Evolutionary conservation across 306 rosid species (phyloP).

Genomic region (Lupinus albus): DNA sequence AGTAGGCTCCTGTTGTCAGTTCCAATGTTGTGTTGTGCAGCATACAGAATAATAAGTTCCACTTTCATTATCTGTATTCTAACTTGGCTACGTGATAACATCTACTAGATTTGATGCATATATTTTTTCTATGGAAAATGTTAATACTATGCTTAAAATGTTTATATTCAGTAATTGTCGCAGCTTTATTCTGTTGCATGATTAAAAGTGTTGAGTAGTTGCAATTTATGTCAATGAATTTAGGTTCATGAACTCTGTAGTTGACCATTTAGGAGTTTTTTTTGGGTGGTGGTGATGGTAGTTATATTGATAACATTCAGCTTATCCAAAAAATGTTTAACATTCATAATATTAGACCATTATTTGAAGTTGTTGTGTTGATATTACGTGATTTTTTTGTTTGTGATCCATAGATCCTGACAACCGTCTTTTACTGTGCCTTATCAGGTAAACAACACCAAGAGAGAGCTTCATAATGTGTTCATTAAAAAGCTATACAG

Average conservation of each 20-base stretch:
- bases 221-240: conserved; percentile 20
- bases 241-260: neutral
- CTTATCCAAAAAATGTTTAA: neutral
- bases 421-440: conserved; percentile 31
- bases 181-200: conserved; percentile 25
- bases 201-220: neutral
- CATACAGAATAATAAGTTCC: neutral
- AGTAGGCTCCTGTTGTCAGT: conserved; percentile 21
- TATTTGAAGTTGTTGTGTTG: neutral
- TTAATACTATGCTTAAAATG: neutral
- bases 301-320: neutral
- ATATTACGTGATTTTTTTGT: conserved; percentile 6
- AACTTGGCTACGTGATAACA: neutral
- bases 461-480: conserved; percentile 92
- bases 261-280: neutral
- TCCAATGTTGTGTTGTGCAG: conserved; percentile 1
- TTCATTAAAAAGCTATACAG: conserved; percentile 93
- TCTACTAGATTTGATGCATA: conserved; percentile 4
- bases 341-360: conserved; percentile 21
- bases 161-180: conserved; percentile 20
- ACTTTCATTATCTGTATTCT: neutral
- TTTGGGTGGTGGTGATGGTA: neutral
- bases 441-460: conserved; percentile 84
- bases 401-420: conserved; percentile 27
- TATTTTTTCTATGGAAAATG: conserved; percentile 19